Percentiles rank a stretch among this genome's conserved stretches.
Conservation (phyloP, 345 rosid genomes). For the Rhodamnia rubescens region DNA sequence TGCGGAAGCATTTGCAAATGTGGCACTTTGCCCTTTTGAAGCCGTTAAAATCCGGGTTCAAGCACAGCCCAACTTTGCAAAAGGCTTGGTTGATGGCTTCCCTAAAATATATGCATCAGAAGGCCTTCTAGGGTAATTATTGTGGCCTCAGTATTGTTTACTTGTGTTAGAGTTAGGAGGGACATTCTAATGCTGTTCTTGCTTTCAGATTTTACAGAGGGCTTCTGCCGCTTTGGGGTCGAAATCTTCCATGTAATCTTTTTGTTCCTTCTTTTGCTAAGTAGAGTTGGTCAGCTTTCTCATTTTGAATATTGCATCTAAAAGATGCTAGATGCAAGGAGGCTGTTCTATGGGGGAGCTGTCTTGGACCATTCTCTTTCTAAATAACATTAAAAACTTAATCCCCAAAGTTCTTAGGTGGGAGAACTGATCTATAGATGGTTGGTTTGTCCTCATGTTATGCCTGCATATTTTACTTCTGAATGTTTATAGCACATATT, state of each 20-base stretch:
- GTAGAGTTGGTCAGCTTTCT: neutral
- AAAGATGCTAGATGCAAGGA: neutral
- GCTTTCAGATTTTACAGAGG: conserved; percentile 26
- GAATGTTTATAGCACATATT: neutral
- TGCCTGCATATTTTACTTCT: neutral
- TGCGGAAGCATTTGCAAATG: conserved; percentile 56
- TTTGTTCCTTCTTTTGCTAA: neutral
- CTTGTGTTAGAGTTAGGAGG: neutral
- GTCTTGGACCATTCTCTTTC: neutral
- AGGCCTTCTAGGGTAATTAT: conserved; percentile 42
- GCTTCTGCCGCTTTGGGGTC: conserved; percentile 31
- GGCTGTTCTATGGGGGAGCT: neutral
- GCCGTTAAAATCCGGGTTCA: conserved; percentile 56
- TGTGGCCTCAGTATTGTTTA: neutral
- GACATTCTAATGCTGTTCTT: neutral
- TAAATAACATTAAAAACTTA: neutral
- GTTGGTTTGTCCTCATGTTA: neutral
- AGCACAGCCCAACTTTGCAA: conserved; percentile 47
- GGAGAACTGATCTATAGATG: neutral
- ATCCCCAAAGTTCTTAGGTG: neutral
- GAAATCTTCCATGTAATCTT: conserved; percentile 28
- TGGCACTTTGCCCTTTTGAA: conserved; percentile 60
- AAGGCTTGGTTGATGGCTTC: conserved; percentile 50
- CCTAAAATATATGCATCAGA: conserved; percentile 40
- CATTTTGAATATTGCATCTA: neutral